phyloP scores from a whole-genome alignment of 2,329 filamentous ascomycete genomes.

The Aspergillus ochraceus region DNA sequence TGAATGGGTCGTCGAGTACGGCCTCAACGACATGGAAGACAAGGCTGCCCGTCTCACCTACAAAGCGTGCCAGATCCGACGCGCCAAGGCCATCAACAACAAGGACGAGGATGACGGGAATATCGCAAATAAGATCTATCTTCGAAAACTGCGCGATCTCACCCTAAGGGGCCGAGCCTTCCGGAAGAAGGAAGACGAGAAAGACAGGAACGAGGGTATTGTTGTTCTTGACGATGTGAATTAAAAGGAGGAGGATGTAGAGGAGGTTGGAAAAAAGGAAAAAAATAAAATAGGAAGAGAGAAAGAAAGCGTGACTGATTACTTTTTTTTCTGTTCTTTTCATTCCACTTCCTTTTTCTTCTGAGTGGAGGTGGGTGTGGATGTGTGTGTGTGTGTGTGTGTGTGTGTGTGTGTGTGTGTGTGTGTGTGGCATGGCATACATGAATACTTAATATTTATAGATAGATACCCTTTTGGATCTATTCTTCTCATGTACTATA shows the following conservation, averaged over 20 bases:
- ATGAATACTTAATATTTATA: background rate
- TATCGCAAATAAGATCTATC: slow-evolving; percentile 48
- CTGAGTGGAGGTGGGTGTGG: background rate
- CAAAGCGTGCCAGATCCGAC: slow-evolving; percentile 55
- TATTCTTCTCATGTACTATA: background rate
- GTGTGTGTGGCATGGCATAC: background rate
- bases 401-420: no score
- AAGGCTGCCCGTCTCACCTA: slow-evolving; percentile 35
- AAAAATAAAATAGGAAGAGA: no score
- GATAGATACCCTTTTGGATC: background rate
- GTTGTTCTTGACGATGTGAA: slow-evolving; percentile 24
- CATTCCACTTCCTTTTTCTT: background rate
- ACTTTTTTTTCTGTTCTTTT: background rate
- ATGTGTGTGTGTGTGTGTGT: no score
- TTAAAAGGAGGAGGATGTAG: background rate
- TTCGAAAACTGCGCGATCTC: slow-evolving; percentile 37
- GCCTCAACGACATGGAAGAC: slow-evolving; percentile 62
- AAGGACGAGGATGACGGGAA: slow-evolving; percentile 43
- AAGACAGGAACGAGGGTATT: slow-evolving; percentile 49
- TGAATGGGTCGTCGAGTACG: slow-evolving; percentile 76
- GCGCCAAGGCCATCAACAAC: slow-evolving; percentile 47
- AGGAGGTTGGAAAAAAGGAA: background rate
- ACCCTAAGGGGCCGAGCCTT: slow-evolving; percentile 59
- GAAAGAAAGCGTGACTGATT: no score
- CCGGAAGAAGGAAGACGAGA: slow-evolving; percentile 55